Conservation (phyloP, 2,329 filamentous ascomycete genomes). For the Triangularia setosa region DNA sequence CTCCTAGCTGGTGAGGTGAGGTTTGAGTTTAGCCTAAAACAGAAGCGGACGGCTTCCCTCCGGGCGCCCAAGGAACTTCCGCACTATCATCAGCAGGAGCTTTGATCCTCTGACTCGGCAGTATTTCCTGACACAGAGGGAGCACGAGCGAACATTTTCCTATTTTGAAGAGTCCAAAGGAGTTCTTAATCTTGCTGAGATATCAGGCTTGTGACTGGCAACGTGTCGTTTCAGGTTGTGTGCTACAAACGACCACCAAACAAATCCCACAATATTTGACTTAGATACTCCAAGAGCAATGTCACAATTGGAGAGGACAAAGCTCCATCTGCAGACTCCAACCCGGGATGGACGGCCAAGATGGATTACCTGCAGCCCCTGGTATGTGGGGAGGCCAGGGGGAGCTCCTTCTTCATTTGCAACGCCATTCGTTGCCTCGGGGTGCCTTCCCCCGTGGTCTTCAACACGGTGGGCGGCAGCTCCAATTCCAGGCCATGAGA, state of each 20-base stretch:
- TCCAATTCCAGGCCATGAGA: slow-evolving; percentile 3
- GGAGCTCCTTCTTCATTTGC: slow-evolving; percentile 11
- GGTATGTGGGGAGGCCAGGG: slow-evolving; percentile 7
- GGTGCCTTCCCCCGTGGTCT: slow-evolving; percentile 20
- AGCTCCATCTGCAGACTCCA: neutral
- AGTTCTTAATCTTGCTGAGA: neutral
- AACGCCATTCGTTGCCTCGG: slow-evolving; percentile 22
- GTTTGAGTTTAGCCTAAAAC: slow-evolving; percentile 19
- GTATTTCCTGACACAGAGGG: neutral
- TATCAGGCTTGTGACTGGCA: neutral
- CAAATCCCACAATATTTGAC: neutral
- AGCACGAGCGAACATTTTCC: neutral
- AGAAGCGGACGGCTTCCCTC: slow-evolving; percentile 21
- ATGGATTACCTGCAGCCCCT: neutral
- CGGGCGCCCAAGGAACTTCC: slow-evolving; percentile 14
- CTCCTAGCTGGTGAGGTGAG: neutral
- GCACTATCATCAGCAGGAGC: slow-evolving; percentile 1
- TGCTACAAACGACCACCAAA: neutral
- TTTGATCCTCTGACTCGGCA: neutral
- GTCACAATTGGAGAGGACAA: slow-evolving; percentile 1
- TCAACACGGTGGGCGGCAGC: slow-evolving; percentile 12
- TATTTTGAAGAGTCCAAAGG: neutral
- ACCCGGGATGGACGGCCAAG: slow-evolving; percentile 5
- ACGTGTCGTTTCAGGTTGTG: neutral
- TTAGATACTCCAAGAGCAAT: neutral